Evolutionary conservation across 495 filamentous ascomycete genomes (phyloP).

Genomic region (Rostrohypoxylon terebratum): DNA sequence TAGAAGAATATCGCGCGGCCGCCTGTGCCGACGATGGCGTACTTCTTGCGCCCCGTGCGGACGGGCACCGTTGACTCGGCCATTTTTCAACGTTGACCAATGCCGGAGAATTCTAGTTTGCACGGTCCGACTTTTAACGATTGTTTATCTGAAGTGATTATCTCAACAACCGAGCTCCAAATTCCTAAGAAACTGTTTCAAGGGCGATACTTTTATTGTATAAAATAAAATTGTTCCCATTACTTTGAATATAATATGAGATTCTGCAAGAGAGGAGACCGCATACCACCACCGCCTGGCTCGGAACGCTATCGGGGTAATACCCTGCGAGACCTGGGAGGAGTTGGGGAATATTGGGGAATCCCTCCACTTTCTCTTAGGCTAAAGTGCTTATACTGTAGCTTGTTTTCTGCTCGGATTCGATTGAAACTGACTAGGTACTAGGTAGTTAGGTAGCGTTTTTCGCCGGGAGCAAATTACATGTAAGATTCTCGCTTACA

Average conservation of each 20-base stretch:
- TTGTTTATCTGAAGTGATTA: background rate
- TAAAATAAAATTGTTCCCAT: background rate
- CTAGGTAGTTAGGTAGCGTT: no score
- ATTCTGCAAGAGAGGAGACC: background rate
- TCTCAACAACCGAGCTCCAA: background rate
- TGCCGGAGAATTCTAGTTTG: background rate
- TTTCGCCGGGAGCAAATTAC: constrained; percentile 7
- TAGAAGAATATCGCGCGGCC: constrained; percentile 66
- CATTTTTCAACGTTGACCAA: constrained; percentile 24
- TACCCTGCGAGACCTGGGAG: constrained; percentile 17
- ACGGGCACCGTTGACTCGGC: constrained; percentile 27
- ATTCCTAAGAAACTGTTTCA: background rate
- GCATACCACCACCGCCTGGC: constrained; percentile 9
- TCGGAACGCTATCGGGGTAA: constrained; percentile 34
- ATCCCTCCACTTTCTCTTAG: constrained; percentile 2
- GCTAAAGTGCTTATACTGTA: constrained; percentile 11
- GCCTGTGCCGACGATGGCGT: constrained; percentile 60
- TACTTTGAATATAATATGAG: background rate
- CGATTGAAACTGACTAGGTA: background rate
- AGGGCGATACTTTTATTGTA: background rate
- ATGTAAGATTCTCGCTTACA: background rate
- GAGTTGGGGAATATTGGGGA: constrained; percentile 42
- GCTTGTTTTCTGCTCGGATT: background rate
- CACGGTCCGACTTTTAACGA: background rate
- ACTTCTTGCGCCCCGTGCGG: constrained; percentile 48